Evolutionary conservation across 192 early-diverging fungal genomes (phyloP), one percentile per base, ranked within the genome.

Genomic region (Coemansia sp.): DNA sequence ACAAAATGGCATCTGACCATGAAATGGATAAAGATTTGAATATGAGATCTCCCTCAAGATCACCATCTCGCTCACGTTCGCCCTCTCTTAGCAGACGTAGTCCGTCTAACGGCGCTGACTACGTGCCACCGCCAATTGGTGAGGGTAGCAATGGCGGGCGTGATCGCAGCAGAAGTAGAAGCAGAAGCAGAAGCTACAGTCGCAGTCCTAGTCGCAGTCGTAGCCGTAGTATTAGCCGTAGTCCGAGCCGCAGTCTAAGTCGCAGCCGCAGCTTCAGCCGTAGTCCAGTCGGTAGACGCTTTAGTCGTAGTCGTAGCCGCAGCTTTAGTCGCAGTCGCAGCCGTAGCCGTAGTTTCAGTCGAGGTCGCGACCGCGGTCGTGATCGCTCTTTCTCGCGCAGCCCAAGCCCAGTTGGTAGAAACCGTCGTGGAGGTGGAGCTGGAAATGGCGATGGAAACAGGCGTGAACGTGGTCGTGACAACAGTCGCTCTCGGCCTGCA

Each of bases 111-210:
- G 13, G 18, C 13, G 66, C 43, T 10, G 66, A 59, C 11, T 68
- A 69, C 24, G 47, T 52, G 39, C 62, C 72, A 22, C 66, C 72
- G 23, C 66, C 72, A 30, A 47, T 68, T 45, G 56, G 27, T 22
- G 39, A 21, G 21, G 30, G 40, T 17, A 53, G 21, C 39, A 43
- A 41, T 21, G 30, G 40, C 17, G 2, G 34, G 27, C 18, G n/a
- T 38, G 15, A n/a, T 27, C 34, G 37, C 44, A 55, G 55, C 47
- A 47, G 68, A 38, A 51, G 53, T 30, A 27, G 62, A 37, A 58
- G 59, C 54, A 15, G 22, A 5, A 63, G 61, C 38, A 33, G 53
- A 13, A 55, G 61, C 53, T 4, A 19, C 15, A 67, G 65, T 33
- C 39, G 52, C 14, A 30, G 62, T 19, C 13, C n/a, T 38, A 58